Evolutionary conservation across 1,284 basidiomycete species (phyloP).

Genomic region (Heterobasidion parviporum): DNA sequence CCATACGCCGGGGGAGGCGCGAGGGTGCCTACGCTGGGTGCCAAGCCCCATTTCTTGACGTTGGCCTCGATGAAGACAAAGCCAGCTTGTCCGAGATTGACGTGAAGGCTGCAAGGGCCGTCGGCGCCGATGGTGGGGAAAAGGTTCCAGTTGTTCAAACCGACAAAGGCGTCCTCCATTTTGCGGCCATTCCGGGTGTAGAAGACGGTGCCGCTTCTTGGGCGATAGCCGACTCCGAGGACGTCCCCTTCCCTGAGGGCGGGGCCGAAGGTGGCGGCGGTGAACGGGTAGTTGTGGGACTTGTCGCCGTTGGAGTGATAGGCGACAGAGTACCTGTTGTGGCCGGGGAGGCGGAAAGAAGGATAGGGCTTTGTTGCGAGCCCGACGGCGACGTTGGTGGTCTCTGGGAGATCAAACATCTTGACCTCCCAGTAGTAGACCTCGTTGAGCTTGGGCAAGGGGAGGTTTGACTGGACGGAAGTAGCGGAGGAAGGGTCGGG

Average conservation of each 20-base stretch:
- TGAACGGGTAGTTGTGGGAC: conserved; percentile 96
- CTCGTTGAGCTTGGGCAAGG: conserved; percentile 91
- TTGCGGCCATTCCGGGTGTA: conserved; percentile 95
- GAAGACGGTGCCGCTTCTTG: conserved; percentile 92
- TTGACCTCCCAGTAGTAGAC: conserved; percentile 98
- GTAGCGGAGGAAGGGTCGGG: conserved; percentile 90
- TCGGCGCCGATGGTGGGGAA: conserved; percentile 94
- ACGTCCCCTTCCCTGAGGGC: conserved; percentile 90
- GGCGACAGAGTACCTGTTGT: conserved; percentile 86
- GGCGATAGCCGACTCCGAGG: conserved; percentile 88
- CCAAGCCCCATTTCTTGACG: conserved; percentile 97
- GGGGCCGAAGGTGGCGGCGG: conserved; percentile 79
- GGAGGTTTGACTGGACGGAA: conserved; percentile 90
- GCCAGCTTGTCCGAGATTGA: conserved; percentile 92
- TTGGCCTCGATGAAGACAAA: conserved; percentile 98
- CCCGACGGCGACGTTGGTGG: conserved; percentile 81
- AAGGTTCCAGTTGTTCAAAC: conserved; percentile 81
- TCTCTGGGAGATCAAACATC: conserved; percentile 88
- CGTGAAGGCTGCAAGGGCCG: conserved; percentile 89
- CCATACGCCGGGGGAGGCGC: conserved; percentile 95
- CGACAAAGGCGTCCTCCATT: conserved; percentile 89
- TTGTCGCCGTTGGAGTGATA: conserved; percentile 98
- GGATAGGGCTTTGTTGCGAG: conserved; percentile 95
- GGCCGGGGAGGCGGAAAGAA: conserved; percentile 85
- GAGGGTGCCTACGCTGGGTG: conserved; percentile 89